These are phyloP conservation scores for Tulasnella sp. DNA, from an alignment of 768 basidiomycete genomes.

Conservation along the genomic window DNA sequence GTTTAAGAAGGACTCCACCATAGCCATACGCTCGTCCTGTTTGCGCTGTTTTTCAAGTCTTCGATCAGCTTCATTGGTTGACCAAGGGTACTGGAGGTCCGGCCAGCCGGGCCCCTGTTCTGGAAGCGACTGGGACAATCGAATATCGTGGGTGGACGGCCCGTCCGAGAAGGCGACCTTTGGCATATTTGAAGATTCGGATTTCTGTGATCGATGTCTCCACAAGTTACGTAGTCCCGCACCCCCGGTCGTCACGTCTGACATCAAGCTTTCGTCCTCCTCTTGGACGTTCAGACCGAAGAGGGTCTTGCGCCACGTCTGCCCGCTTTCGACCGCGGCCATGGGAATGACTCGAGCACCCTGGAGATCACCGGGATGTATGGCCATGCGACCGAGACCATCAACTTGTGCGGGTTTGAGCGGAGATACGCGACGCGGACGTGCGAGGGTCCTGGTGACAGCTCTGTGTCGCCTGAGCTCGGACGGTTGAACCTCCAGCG, in stretches of 20 bases:
- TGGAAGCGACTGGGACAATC: slow-evolving; percentile 65
- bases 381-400: slow-evolving; percentile 16
- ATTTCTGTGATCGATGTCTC: slow-evolving; percentile 21
- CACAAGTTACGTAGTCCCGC: neutral
- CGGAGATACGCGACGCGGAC: neutral
- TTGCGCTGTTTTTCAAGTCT: slow-evolving; percentile 40
- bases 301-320: slow-evolving; percentile 5
- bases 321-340: neutral
- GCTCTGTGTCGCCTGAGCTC: neutral
- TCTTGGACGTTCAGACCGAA: slow-evolving; percentile 13
- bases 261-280: slow-evolving; percentile 6
- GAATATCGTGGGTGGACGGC: slow-evolving; percentile 31
- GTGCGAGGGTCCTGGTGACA: slow-evolving; percentile 25
- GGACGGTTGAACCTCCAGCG: slow-evolving; percentile 24
- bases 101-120: slow-evolving; percentile 60
- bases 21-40: slow-evolving; percentile 46
- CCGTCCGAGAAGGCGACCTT: neutral
- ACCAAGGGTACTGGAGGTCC: slow-evolving; percentile 71
- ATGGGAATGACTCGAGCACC: neutral
- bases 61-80: slow-evolving; percentile 44
- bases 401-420: slow-evolving; percentile 13
- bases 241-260: neutral
- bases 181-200: neutral
- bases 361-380: slow-evolving; percentile 12
- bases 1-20: slow-evolving; percentile 62